Percentiles rank a stretch among this genome's conserved stretches.
These are phyloP conservation scores for Malassezia psittaci DNA, from an alignment of 1,284 basidiomycete genomes.

Conservation along the genomic window DNA sequence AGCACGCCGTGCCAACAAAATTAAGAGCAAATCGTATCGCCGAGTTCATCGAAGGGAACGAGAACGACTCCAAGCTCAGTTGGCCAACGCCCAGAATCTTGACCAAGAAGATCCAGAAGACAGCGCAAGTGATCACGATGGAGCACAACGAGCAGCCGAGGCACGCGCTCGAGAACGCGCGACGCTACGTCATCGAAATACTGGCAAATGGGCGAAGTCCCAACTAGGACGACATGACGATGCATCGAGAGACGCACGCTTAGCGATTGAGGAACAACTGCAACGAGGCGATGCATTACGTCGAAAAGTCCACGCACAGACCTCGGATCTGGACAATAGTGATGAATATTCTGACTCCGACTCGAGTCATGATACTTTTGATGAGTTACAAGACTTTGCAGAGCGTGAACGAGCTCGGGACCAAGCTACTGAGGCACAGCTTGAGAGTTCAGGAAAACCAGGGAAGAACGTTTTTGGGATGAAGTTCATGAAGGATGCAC, in stretches of 20 bases:
- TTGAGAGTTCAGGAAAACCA: conserved; percentile 24
- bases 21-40: conserved; percentile 88
- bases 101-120: conserved; percentile 26
- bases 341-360: conserved; percentile 18
- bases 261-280: conserved; percentile 38
- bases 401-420: conserved; percentile 20
- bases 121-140: conserved; percentile 50
- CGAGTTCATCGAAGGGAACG: conserved; percentile 71
- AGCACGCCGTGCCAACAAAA: conserved; percentile 80
- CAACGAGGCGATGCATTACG: conserved; percentile 27
- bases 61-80: conserved; percentile 52
- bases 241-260: conserved; percentile 27
- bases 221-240: conserved; percentile 24
- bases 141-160: conserved; percentile 61
- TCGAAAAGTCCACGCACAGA: conserved; percentile 28
- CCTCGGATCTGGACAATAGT: conserved; percentile 10
- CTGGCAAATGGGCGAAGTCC: conserved; percentile 44
- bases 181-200: conserved; percentile 47
- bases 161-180: conserved; percentile 50
- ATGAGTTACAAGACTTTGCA: conserved; percentile 30
- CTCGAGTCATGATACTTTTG: conserved; percentile 22
- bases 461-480: conserved; percentile 37
- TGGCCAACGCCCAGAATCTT: conserved; percentile 38
- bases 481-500: conserved; percentile 48
- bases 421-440: conserved; percentile 20